Percentiles rank a stretch among this genome's conserved stretches.
phyloP scores from a whole-genome alignment of 768 basidiomycete genomes.

The Amanita inopinata region DNA sequence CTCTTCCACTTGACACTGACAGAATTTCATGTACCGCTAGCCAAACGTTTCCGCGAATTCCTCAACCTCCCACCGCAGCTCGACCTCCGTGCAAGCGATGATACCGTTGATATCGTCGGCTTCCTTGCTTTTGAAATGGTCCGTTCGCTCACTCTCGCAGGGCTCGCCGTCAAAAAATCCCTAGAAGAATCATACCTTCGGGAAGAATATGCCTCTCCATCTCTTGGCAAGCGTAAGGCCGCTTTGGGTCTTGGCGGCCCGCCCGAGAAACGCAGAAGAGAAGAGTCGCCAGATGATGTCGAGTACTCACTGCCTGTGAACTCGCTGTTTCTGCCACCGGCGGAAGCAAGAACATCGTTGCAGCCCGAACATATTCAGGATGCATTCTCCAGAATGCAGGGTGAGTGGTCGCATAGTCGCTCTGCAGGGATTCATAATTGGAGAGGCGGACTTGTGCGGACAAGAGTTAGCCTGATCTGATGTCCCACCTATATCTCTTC shows the following conservation, averaged over 20 bases:
- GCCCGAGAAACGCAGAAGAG: slow-evolving; percentile 45
- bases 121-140: slow-evolving; percentile 98
- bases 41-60: slow-evolving; percentile 92
- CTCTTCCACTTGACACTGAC: neutral
- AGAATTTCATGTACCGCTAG: no score
- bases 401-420: slow-evolving; percentile 71
- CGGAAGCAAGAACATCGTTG: slow-evolving; percentile 70
- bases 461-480: slow-evolving; percentile 71
- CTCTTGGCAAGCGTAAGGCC: slow-evolving; percentile 64
- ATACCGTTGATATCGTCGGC: slow-evolving; percentile 93
- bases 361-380: slow-evolving; percentile 84
- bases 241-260: slow-evolving; percentile 28
- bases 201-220: slow-evolving; percentile 56
- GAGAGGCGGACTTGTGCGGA: slow-evolving; percentile 76
- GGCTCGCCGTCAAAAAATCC: slow-evolving; percentile 72
- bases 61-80: slow-evolving; percentile 80
- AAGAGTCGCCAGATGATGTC: slow-evolving; percentile 49
- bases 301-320: slow-evolving; percentile 61
- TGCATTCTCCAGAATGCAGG: slow-evolving; percentile 85
- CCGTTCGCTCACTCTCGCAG: slow-evolving; percentile 82
- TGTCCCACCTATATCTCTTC: slow-evolving; percentile 8
- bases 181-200: slow-evolving; percentile 62
- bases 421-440: slow-evolving; percentile 86
- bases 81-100: slow-evolving; percentile 85
- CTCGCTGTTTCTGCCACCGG: slow-evolving; percentile 72